These are phyloP conservation scores for Colletotrichum phormii DNA, from an alignment of 2,329 filamentous ascomycete species.

Conservation along the genomic window DNA sequence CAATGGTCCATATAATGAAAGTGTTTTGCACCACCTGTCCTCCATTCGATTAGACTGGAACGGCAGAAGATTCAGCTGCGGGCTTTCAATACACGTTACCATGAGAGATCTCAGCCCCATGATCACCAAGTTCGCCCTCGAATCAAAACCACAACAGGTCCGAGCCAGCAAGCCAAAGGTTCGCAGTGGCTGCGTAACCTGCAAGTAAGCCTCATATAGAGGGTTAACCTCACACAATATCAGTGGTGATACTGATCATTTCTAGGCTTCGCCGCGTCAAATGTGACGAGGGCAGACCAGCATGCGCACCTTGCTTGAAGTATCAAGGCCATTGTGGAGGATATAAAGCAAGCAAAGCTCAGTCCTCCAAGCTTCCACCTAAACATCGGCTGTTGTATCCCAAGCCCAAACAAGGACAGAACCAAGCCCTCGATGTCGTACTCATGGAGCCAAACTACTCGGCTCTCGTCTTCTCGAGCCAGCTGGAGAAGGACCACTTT, in stretches of 20 bases:
- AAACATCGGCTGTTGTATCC: background rate
- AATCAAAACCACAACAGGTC: background rate
- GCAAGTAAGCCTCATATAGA: slow-evolving; percentile 1
- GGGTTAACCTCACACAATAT: too few species aligned
- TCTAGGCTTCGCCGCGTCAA: slow-evolving; percentile 19
- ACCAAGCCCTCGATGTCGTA: background rate
- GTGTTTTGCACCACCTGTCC: background rate
- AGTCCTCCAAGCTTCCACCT: background rate
- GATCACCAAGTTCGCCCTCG: background rate
- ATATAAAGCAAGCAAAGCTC: background rate
- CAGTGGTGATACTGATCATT: background rate
- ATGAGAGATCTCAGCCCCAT: background rate
- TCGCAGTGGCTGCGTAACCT: slow-evolving; percentile 20
- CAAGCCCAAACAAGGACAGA: background rate
- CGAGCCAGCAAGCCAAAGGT: slow-evolving; percentile 21
- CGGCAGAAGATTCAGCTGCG: background rate
- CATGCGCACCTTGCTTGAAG: slow-evolving; percentile 23
- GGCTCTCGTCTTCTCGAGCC: slow-evolving; percentile 11
- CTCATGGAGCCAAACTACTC: background rate
- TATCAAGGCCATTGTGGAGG: slow-evolving; percentile 17
- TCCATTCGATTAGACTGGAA: background rate
- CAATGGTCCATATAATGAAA: background rate
- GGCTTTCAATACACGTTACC: background rate
- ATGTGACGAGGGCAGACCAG: slow-evolving; percentile 23
- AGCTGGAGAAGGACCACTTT: slow-evolving; percentile 24